These are phyloP conservation scores for Guyanaporus albipodus DNA, from an alignment of 768 basidiomycete species.

Conservation along the genomic window DNA sequence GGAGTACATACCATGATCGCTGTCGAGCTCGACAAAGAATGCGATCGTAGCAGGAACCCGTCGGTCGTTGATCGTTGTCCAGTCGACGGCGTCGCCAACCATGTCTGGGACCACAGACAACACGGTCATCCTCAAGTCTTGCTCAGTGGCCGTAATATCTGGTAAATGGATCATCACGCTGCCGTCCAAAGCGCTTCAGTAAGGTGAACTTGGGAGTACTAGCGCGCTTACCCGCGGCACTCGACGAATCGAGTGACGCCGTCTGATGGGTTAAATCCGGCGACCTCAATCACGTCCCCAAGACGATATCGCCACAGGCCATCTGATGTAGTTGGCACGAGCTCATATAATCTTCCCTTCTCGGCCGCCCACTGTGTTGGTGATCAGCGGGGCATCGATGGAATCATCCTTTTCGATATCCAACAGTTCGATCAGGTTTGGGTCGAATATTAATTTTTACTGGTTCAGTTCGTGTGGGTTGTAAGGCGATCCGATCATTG, in stretches of 20 bases:
- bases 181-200: too few species aligned
- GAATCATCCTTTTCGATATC: constrained; percentile 5
- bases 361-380: constrained; percentile 1
- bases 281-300: too few species aligned
- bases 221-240: too few species aligned
- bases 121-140: constrained; percentile 4
- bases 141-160: constrained; percentile 6
- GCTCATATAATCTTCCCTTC: neutral
- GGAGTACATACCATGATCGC: neutral
- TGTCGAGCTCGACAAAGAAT: constrained; percentile 13
- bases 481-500: constrained; percentile 4
- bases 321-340: too few species aligned
- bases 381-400: neutral
- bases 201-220: too few species aligned
- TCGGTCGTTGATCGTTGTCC: constrained; percentile 7
- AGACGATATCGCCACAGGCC: too few species aligned
- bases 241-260: too few species aligned
- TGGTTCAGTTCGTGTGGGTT: constrained; percentile 4
- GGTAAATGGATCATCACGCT: constrained; percentile 2
- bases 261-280: too few species aligned
- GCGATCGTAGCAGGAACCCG: constrained; percentile 1
- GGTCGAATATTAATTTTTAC: constrained; percentile 7
- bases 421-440: constrained; percentile 18
- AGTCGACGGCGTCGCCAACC: constrained; percentile 1
- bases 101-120: neutral